Evolutionary conservation across 306 rosid species (phyloP), one percentile per base, ranked within the genome.

Genomic region (Vigna reflexopilosa): DNA sequence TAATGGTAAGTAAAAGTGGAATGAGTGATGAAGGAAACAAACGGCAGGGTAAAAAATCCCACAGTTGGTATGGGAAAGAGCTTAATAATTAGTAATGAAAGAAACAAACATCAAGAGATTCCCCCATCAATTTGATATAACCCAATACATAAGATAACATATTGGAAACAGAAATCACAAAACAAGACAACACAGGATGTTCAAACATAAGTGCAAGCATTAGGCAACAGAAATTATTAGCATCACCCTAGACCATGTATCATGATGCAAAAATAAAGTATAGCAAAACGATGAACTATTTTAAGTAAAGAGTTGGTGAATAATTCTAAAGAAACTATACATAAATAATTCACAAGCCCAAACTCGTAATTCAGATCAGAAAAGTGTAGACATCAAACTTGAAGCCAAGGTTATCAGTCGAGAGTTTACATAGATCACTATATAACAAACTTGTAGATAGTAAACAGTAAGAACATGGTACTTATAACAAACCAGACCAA

Each of bases 191-290:
- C 52, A 30, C 36, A n/a, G 36, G 38, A 49, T 36, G 50, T 51
- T 61, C 66, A 62, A 57, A 56, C 66, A 34, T 57, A 45, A 54
- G 28, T 67, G 28, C 81, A 77, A 26, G 49, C 19, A 30, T 16
- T 30, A 63, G 17, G 38, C 8, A 24, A 56, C 16, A 56, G 15
- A 56, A 22, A 56, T 2, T 19, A 56, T 56, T 56, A 56, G 34
- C 34, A 56, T 56, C 30, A 56, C 16, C 63, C 24, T 22, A 57
- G n/a, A 57, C 64, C 24, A 57, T 24, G 12, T 57, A 47, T 28
- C 79, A 86, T 38, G 44, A 76, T 36, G 17, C 47, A 34, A 50
- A 54, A 59, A 63, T 13, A 30, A 72, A 58, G 14, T 28, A 50
- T 38, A 9, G 20, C 67, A 73, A 68, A 30, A 70, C 50, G 38